Evolutionary conservation across 805 yeast genomes (phyloP).

Genomic region (Metschnikowia bowlesiae): DNA sequence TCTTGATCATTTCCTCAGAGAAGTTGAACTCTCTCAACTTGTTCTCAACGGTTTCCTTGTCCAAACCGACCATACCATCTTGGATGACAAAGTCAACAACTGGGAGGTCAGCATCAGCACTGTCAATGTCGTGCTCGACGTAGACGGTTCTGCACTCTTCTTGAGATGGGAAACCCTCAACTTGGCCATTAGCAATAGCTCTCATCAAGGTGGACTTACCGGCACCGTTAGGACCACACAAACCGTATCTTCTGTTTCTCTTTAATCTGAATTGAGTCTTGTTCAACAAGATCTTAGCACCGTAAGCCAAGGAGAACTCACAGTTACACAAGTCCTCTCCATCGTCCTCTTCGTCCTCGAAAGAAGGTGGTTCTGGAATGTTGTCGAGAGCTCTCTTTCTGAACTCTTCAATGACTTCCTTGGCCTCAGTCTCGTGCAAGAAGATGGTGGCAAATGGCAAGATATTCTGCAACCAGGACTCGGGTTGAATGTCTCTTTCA

Average conservation of each 20-base stretch:
- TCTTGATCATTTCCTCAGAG: conserved; percentile 85
- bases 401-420: conserved; percentile 86
- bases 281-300: conserved; percentile 99
- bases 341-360: conserved; percentile 96
- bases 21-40: conserved; percentile 89
- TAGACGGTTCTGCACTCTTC: conserved; percentile 98
- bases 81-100: conserved; percentile 88
- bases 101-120: conserved; percentile 93
- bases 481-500: conserved; percentile 90
- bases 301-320: conserved; percentile 99
- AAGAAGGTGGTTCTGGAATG: conserved; percentile 93
- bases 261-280: conserved; percentile 98
- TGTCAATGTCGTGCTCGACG: conserved; percentile 99
- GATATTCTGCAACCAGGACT: conserved; percentile 82
- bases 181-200: conserved; percentile 97
- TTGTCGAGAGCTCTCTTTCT: conserved; percentile 96
- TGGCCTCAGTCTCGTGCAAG: conserved; percentile 89
- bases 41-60: conserved; percentile 63
- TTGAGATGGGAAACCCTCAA: conserved; percentile 99
- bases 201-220: conserved; percentile 73
- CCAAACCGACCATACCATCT: conserved; percentile 69
- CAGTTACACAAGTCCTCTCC: conserved; percentile 99
- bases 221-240: conserved; percentile 63
- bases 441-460: conserved; percentile 94
- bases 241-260: conserved; percentile 99